A percentile compares a stretch with the other conserved stretches of the same genome.
These are phyloP conservation scores for Chalara sp. DNA, from an alignment of 2,329 filamentous ascomycete genomes.

Conservation along the genomic window DNA sequence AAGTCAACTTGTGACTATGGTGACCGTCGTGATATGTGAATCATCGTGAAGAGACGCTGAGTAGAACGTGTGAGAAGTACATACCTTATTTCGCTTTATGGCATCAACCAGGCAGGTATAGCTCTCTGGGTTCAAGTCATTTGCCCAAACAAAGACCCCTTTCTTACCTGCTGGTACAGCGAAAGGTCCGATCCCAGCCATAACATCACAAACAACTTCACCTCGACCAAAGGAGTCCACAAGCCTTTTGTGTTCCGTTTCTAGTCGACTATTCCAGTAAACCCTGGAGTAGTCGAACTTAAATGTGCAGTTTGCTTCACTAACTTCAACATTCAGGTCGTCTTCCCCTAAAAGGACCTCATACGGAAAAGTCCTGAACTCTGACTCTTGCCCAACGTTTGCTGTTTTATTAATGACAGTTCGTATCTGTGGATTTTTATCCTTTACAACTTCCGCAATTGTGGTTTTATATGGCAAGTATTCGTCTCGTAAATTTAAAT, in stretches of 20 bases:
- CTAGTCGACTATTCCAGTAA: constrained; percentile 94
- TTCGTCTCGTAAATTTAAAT: constrained; percentile 79
- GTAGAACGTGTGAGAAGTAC: constrained; percentile 3
- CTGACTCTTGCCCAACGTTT: constrained; percentile 76
- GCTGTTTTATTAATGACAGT: constrained; percentile 97
- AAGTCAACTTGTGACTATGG: constrained; percentile 12
- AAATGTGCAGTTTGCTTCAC: constrained; percentile 80
- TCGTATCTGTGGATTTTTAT: constrained; percentile 76
- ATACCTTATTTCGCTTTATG: constrained; percentile 72
- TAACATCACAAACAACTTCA: constrained; percentile 90
- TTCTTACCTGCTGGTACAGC: constrained; percentile 87
- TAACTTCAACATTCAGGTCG: constrained; percentile 76
- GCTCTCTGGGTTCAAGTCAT: constrained; percentile 92
- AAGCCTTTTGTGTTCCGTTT: constrained; percentile 80
- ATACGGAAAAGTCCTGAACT: constrained; percentile 88
- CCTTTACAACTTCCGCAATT: constrained; percentile 77
- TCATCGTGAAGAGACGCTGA: constrained; percentile 9
- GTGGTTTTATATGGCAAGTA: constrained; percentile 82
- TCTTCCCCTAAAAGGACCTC: constrained; percentile 79
- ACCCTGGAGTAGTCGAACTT: constrained; percentile 92
- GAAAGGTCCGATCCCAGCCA: constrained; percentile 96
- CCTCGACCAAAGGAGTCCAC: constrained; percentile 71
- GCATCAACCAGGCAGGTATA: constrained; percentile 65
- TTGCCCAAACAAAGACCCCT: constrained; percentile 89
- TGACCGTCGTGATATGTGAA: constrained; percentile 18